Evolutionary conservation across 2,329 filamentous ascomycete species (phyloP), one percentile per base, ranked within the genome.

Genomic region (Penicillium hordei): DNA sequence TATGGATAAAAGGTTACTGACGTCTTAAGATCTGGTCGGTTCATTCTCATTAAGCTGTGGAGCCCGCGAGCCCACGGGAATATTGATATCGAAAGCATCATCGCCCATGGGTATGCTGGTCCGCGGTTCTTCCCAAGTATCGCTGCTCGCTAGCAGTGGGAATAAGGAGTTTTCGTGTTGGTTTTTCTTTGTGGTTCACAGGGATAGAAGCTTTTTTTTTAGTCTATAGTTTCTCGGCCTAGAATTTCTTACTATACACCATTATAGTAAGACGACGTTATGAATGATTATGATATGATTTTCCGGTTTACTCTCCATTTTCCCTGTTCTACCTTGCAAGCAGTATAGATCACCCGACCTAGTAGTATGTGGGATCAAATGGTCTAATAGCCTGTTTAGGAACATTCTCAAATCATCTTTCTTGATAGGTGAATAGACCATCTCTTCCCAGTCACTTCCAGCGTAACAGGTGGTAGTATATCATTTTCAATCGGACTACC

Each of bases 1-100:
- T 42, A 5, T 25, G 5, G 31, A 36, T 19, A 15, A n/a, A 8
- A 2, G 12, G 34, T 33, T 50, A 27, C 51, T 63, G 27, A 60
- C 33, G 2, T 15, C 15, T n/a, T 33, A 60, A 85, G 82, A 9
- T 91, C 90, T 12, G 90, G 90, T 5, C 85, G 90, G 56, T 95
- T 89, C 72, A 89, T 97, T 52, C 76, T 97, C 42, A 80, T 97
- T 62, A 97, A 97, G 79, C 85, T 97, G 72, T 97, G 91, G 90
- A 92, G 88, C 67, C 89, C 89, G 2, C 84, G 85, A 58, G 83
- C 86, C 27, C 85, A 87, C 48, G 81, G 84, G 4, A 96, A 95
- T 68, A 95, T 97, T 62, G 92, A 96, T 70, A 91, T 97, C 39
- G 89, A 96, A 73, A 91, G 88, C 45, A 87, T 97, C 25, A 83